Percentiles rank a stretch among this genome's conserved stretches.
phyloP scores from a whole-genome alignment of 2,329 filamentous ascomycete species.

The Diaporthe sp. region DNA sequence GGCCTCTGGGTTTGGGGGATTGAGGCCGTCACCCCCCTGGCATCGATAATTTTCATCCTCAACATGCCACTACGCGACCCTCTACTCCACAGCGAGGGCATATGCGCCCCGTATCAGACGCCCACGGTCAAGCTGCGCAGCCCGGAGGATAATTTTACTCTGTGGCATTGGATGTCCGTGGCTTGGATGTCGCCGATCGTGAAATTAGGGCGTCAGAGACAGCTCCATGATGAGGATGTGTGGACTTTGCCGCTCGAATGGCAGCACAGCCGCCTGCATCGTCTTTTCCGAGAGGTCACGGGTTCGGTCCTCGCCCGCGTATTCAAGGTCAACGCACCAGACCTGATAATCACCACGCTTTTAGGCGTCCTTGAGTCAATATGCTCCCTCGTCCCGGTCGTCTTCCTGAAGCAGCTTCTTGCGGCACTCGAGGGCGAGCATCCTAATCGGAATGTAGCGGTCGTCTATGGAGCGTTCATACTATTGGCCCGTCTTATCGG shows the following conservation, averaged over 20 bases:
- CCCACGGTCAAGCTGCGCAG: constrained; percentile 75
- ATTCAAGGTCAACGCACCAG: constrained; percentile 82
- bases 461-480: constrained; percentile 76
- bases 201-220: constrained; percentile 70
- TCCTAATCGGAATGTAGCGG: constrained; percentile 66
- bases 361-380: constrained; percentile 75
- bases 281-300: constrained; percentile 78
- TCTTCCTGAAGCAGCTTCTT: constrained; percentile 81
- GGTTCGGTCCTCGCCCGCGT: constrained; percentile 81
- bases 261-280: constrained; percentile 82
- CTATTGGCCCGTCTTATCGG: constrained; percentile 72
- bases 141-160: constrained; percentile 83
- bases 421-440: constrained; percentile 71
- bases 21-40: constrained; percentile 57
- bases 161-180: constrained; percentile 89
- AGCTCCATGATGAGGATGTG: constrained; percentile 83
- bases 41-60: constrained; percentile 68
- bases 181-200: constrained; percentile 87
- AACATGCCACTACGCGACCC: constrained; percentile 80
- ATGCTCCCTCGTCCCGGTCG: constrained; percentile 70
- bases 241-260: constrained; percentile 87
- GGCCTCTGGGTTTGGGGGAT: constrained; percentile 46
- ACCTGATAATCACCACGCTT: constrained; percentile 77
- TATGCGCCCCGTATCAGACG: constrained; percentile 68
- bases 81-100: constrained; percentile 64